A percentile compares a stretch with the other conserved stretches of the same genome.
phyloP scores from a whole-genome alignment of 768 basidiomycete species.

The Tephrocybe sp. region DNA sequence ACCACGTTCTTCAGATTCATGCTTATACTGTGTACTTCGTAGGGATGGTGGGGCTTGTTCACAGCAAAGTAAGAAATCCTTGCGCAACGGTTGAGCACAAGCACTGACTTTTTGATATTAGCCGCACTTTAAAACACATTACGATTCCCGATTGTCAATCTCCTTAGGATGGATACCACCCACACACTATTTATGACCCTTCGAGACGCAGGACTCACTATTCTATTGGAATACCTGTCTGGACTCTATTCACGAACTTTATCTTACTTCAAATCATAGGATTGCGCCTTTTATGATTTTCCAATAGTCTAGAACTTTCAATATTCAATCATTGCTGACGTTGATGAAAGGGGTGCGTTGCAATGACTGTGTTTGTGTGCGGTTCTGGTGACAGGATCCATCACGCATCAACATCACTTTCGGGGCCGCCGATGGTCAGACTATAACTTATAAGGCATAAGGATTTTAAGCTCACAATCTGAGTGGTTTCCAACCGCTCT shows the following conservation, averaged over 20 bases:
- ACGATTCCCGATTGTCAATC: conserved; percentile 60
- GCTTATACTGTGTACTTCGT: neutral
- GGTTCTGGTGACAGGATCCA: too few species aligned
- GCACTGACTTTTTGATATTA: conserved; percentile 23
- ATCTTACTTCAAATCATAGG: neutral
- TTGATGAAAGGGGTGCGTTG: too few species aligned
- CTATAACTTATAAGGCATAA: too few species aligned
- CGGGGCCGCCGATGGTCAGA: too few species aligned
- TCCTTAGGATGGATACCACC: conserved; percentile 25
- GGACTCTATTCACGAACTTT: neutral
- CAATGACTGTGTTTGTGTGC: too few species aligned
- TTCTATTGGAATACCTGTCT: neutral
- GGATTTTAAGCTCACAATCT: too few species aligned
- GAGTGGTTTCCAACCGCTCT: too few species aligned
- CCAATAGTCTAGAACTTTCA: too few species aligned
- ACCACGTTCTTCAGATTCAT: too few species aligned
- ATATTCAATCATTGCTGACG: too few species aligned
- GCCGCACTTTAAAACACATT: conserved; percentile 71
- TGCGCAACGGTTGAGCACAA: neutral
- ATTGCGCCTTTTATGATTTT: too few species aligned
- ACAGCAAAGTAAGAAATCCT: conserved; percentile 33
- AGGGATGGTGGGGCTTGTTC: conserved; percentile 52
- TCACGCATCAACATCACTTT: too few species aligned
- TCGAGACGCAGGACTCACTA: neutral
- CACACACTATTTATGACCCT: neutral